Evolutionary conservation across 169 alveolate genomes (phyloP), one percentile per base, ranked within the genome.

Genomic region (Cystoisospora suis): DNA sequence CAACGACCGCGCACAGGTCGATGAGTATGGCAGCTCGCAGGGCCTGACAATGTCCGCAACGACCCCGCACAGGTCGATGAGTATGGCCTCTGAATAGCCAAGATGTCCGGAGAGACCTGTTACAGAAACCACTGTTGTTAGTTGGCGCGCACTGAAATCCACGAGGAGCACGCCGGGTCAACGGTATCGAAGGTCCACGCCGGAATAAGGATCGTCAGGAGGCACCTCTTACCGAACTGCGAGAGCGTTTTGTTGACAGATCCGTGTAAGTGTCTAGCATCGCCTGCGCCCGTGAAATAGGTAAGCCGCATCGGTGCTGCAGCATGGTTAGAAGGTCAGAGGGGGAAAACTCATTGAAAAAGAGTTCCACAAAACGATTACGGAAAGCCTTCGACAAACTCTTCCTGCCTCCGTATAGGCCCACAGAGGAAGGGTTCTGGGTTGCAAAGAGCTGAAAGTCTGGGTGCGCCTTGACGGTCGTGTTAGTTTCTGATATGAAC

Each of bases 381-480:
- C 99, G 94, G 94, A 99, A 98, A 0, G 99, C 99, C 92, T 98
- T 97, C 45, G 99, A 98, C 65, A 99, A 97, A 92, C 97, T 98
- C 93, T 99, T 99, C 77, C 99, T 96, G 45, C 99, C 99, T 20
- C 99, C 99, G 90, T 99, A 99, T 91, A 96, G 96, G 75, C 96
- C 97, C n/a, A 75, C 23, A n/a, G 96, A 96, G 7, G 99, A 98
- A 20, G 99, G 99, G 91, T 99, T 99, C 94, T 99, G 99, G 0
- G 99, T 99, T 6, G 99, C 99, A 90, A 99, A 99, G 46, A 99
- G 95, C 98, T 98, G 97, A 87, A 99, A 99, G 91, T 98, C 99
- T 59, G 95, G 96, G 91, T 99, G 99, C 0, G 99, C 99, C 93
- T 97, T 98, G 38, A 99, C 96, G 9, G 96, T 96, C 44, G 96